Conservation (phyloP, 495 filamentous ascomycete species). For the Platismatia glauca region DNA sequence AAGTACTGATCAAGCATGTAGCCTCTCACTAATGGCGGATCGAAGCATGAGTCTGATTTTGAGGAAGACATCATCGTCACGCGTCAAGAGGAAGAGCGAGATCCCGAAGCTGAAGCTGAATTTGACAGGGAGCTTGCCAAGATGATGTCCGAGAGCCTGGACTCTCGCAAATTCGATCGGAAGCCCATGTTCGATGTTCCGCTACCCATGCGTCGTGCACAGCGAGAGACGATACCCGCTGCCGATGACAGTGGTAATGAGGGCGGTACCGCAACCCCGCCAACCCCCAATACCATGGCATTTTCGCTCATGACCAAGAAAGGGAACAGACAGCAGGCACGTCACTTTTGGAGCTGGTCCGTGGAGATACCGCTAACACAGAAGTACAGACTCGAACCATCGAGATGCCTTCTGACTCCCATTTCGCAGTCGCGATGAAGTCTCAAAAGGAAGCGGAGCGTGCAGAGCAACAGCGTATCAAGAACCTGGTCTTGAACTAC, state of each 20-base stretch:
- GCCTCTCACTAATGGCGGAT: conserved; percentile 23
- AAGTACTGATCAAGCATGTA: conserved; percentile 12
- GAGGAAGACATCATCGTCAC: conserved; percentile 88
- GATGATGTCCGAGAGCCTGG: conserved; percentile 95
- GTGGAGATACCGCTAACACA: conserved; percentile 7
- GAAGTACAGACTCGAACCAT: conserved; percentile 72
- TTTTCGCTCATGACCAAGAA: conserved; percentile 94
- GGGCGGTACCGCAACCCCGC: conserved; percentile 30
- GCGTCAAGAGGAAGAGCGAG: conserved; percentile 77
- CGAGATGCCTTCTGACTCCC: conserved; percentile 88
- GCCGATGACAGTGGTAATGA: conserved; percentile 44
- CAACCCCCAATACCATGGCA: conserved; percentile 63
- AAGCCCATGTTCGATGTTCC: conserved; percentile 91
- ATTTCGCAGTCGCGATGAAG: conserved; percentile 90
- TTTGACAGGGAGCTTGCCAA: conserved; percentile 98
- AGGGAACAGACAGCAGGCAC: conserved; percentile 86
- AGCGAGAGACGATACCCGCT: conserved; percentile 44
- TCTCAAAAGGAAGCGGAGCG: conserved; percentile 88
- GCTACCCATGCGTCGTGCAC: conserved; percentile 72
- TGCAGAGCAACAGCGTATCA: conserved; percentile 96
- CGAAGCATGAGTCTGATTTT: conserved; percentile 42
- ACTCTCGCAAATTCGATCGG: conserved; percentile 87
- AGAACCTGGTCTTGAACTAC: conserved; percentile 92
- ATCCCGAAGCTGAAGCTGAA: conserved; percentile 90
- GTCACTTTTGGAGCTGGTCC: conserved; percentile 18